Conservation (phyloP, 345 rosid genomes). For the Linum usitatissimum region DNA sequence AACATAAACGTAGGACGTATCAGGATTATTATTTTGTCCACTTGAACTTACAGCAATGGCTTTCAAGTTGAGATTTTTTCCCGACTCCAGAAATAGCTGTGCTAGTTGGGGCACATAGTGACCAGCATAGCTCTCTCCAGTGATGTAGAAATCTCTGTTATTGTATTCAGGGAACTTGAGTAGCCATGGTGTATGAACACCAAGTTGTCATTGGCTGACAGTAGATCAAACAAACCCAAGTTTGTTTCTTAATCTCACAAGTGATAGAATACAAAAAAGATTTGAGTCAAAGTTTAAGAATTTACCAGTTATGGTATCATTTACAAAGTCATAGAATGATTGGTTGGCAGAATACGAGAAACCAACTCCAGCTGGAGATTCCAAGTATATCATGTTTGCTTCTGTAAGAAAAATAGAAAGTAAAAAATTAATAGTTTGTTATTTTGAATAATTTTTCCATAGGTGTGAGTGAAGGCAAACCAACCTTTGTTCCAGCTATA, state of each 20-base stretch:
- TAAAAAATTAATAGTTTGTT: too few species aligned
- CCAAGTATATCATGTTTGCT: background rate
- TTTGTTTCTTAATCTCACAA: too few species aligned
- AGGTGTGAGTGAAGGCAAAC: too few species aligned
- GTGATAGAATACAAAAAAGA: too few species aligned
- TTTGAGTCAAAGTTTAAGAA: too few species aligned
- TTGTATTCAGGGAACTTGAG: conserved; percentile 26
- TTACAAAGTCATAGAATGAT: background rate
- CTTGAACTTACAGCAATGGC: conserved; percentile 35
- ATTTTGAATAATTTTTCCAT: too few species aligned
- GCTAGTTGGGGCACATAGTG: conserved; percentile 51
- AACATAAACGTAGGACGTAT: background rate
- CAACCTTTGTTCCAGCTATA: conserved; percentile 14
- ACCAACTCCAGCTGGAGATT: background rate
- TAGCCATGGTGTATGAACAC: conserved; percentile 27
- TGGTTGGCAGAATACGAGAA: background rate
- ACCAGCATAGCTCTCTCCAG: conserved; percentile 48
- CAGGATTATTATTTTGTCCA: background rate
- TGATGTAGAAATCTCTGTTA: conserved; percentile 27
- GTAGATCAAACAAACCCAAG: too few species aligned
- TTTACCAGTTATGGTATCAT: background rate
- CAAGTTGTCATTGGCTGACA: conserved; percentile 27
- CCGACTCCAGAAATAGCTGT: conserved; percentile 23
- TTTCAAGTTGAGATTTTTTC: conserved; percentile 25
- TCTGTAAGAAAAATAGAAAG: background rate